These are phyloP conservation scores for Plasmodium gonderi DNA, from an alignment of 169 alveolate genomes.

Conservation along the genomic window DNA sequence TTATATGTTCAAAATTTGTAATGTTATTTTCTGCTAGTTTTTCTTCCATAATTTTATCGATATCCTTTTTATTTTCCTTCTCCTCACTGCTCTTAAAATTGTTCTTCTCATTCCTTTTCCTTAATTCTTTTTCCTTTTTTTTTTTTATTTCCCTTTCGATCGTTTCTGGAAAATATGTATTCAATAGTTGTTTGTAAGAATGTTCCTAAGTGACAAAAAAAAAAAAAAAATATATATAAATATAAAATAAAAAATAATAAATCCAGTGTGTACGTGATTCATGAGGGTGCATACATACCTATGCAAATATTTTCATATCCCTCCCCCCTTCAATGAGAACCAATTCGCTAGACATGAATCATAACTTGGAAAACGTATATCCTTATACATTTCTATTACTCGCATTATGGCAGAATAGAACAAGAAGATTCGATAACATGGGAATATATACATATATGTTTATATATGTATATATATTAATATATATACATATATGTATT, in stretches of 20 bases:
- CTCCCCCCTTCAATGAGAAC: too few relatives aligned
- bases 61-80: not conserved
- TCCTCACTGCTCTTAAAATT: not conserved
- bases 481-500: not conserved
- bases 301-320: not conserved
- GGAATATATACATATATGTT: slow-evolving; percentile 6
- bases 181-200: slow-evolving; percentile 58
- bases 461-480: not conserved
- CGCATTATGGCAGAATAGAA: too few relatives aligned
- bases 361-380: too few relatives aligned
- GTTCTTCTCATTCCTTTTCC: not conserved
- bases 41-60: slow-evolving; percentile 29
- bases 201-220: slow-evolving; percentile 25
- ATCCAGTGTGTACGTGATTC: too few relatives aligned
- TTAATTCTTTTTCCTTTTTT: slow-evolving; percentile 14
- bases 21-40: slow-evolving; percentile 15
- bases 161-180: slow-evolving; percentile 72
- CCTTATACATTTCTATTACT: too few relatives aligned
- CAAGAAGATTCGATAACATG: too few relatives aligned
- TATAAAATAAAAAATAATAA: too few relatives aligned
- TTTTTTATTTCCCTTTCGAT: slow-evolving; percentile 56
- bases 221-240: not conserved
- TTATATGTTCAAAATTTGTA: slow-evolving; percentile 47
- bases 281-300: not conserved
- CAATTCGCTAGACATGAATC: too few relatives aligned